Conservation (phyloP, 2,329 filamentous ascomycete species). For the Zasmidium cellare region DNA sequence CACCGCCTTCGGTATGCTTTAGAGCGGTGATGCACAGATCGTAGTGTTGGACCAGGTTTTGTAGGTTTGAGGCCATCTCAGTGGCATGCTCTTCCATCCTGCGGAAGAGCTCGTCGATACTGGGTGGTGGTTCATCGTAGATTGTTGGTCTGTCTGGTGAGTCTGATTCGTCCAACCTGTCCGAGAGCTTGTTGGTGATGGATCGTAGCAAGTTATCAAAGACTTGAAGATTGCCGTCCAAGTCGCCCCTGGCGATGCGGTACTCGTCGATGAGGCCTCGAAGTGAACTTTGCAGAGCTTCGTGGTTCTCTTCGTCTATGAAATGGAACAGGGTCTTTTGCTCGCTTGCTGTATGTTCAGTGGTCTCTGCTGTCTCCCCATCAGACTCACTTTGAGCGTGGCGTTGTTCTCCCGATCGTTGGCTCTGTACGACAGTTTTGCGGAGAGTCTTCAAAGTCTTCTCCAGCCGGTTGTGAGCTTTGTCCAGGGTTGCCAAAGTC, state of each 20-base stretch:
- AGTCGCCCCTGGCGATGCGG: conserved; percentile 64
- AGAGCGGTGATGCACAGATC: conserved; percentile 91
- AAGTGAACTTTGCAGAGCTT: conserved; percentile 64
- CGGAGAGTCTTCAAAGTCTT: conserved; percentile 66
- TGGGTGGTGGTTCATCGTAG: conserved; percentile 29
- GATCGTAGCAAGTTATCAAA: conserved; percentile 66
- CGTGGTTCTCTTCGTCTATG: conserved; percentile 70
- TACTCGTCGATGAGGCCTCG: conserved; percentile 71
- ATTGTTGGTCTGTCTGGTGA: conserved; percentile 32
- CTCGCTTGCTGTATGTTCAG: conserved; percentile 14
- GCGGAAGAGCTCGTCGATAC: conserved; percentile 49
- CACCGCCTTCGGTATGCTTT: conserved; percentile 73
- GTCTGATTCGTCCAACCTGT: conserved; percentile 10
- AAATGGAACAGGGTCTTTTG: conserved; percentile 71
- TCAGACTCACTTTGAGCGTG: background rate
- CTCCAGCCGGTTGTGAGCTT: conserved; percentile 63
- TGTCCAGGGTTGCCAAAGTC: conserved; percentile 55
- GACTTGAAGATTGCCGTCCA: conserved; percentile 56
- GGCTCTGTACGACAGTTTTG: conserved; percentile 63
- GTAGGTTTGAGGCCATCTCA: conserved; percentile 77
- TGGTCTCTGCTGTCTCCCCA: conserved; percentile 1
- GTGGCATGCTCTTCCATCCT: conserved; percentile 71
- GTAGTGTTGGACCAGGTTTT: conserved; percentile 82
- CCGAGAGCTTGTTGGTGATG: conserved; percentile 18
- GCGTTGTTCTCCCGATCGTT: conserved; percentile 54